Evolutionary conservation across 2,329 filamentous ascomycete species (phyloP).

Genomic region (Paecilomyces dactylethromorphus): DNA sequence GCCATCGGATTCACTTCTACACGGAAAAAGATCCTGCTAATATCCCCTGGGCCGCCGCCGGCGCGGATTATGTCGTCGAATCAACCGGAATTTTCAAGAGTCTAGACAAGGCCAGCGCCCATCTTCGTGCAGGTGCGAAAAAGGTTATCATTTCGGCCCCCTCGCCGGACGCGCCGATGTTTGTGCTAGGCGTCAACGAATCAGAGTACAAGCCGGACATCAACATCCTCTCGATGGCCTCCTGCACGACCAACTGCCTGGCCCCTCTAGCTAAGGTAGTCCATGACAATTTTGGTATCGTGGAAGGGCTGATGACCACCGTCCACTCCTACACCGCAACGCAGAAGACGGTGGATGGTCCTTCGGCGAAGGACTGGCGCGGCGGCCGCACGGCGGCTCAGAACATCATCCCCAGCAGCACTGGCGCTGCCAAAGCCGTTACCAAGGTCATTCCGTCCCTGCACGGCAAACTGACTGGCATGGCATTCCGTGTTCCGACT

Average conservation of each 20-base stretch:
- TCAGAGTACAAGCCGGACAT: slow-evolving; percentile 75
- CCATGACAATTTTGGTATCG: slow-evolving; percentile 82
- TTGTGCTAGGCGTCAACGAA: slow-evolving; percentile 91
- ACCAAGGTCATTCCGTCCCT: slow-evolving; percentile 90
- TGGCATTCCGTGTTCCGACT: slow-evolving; percentile 91
- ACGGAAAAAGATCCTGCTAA: slow-evolving; percentile 77
- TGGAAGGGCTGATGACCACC: slow-evolving; percentile 92
- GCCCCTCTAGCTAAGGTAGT: slow-evolving; percentile 89
- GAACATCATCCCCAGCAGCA: slow-evolving; percentile 94
- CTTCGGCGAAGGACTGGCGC: slow-evolving; percentile 83
- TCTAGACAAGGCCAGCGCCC: slow-evolving; percentile 86
- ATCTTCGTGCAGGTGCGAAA: slow-evolving; percentile 96
- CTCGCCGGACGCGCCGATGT: slow-evolving; percentile 48
- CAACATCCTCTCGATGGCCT: slow-evolving; percentile 86
- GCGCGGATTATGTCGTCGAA: slow-evolving; percentile 92
- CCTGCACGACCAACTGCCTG: slow-evolving; percentile 94
- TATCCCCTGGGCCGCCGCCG: slow-evolving; percentile 86
- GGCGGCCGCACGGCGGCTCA: slow-evolving; percentile 78
- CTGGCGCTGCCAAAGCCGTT: slow-evolving; percentile 91
- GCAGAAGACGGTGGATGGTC: slow-evolving; percentile 89
- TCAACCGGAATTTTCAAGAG: slow-evolving; percentile 99
- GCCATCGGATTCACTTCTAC: slow-evolving; percentile 95
- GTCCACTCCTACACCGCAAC: slow-evolving; percentile 93
- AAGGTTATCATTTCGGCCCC: slow-evolving; percentile 71
- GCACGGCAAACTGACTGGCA: slow-evolving; percentile 93